Evolutionary conservation across 305 asterid species (phyloP).

Genomic region (Plantago coronopus): DNA sequence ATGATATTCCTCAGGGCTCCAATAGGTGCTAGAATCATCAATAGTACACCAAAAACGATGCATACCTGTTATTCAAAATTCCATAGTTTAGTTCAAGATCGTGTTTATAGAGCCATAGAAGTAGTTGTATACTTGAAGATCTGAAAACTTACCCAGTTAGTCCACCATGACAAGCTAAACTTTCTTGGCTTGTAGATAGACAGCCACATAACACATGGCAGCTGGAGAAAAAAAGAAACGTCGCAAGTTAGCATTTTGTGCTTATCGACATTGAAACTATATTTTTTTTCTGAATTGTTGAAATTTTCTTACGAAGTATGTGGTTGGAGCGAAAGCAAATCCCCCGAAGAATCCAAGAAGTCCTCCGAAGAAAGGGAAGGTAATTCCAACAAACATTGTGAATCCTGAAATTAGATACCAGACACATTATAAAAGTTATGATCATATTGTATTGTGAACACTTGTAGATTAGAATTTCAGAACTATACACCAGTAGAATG

Average conservation of each 20-base stretch:
- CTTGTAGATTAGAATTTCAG: background rate
- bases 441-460: background rate
- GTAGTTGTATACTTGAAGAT: background rate
- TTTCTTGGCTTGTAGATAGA: constrained; percentile 64
- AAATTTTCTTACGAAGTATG: constrained; percentile 68
- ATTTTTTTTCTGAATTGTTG: background rate
- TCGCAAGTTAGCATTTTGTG: background rate
- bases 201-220: constrained; percentile 88
- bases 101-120: background rate
- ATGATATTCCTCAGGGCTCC: constrained; percentile 71
- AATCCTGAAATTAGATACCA: constrained; percentile 39
- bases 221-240: constrained; percentile 43
- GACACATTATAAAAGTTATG: background rate
- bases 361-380: constrained; percentile 81
- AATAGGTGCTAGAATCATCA: constrained; percentile 76
- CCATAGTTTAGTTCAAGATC: constrained; percentile 13
- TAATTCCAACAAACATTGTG: constrained; percentile 73
- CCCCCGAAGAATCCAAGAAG: constrained; percentile 89
- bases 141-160: constrained; percentile 59
- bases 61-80: constrained; percentile 44
- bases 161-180: constrained; percentile 63
- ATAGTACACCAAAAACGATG: constrained; percentile 62
- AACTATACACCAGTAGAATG: background rate
- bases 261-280: background rate
- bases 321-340: constrained; percentile 84